phyloP scores from a whole-genome alignment of 169 alveolate genomes.

The Eimeria mitis region DNA sequence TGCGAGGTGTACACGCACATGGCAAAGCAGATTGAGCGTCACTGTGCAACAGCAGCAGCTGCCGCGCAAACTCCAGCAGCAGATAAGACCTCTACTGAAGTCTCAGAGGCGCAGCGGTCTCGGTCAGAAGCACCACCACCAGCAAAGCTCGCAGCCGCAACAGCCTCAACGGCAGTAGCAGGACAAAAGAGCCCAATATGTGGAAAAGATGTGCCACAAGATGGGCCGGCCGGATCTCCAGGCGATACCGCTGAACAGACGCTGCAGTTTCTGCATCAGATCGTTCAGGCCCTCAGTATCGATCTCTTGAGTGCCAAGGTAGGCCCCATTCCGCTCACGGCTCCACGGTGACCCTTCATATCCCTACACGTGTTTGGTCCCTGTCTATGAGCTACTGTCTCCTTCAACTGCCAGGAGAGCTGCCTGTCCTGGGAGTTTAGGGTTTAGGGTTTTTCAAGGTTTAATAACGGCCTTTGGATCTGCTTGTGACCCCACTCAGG shows the following conservation, averaged over 20 bases:
- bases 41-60: neutral
- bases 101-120: neutral
- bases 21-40: constrained; percentile 37
- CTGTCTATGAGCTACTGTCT: neutral
- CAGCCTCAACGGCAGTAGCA: neutral
- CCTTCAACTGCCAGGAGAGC: neutral
- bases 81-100: neutral
- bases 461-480: neutral
- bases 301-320: constrained; percentile 66
- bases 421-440: neutral
- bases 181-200: neutral
- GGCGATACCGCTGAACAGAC: constrained; percentile 3
- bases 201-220: neutral
- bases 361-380: neutral
- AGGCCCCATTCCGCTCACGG: neutral
- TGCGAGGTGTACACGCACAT: constrained; percentile 50
- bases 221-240: neutral
- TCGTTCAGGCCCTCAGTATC: constrained; percentile 65
- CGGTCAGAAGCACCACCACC: neutral
- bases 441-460: neutral
- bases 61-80: neutral
- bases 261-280: constrained; percentile 48
- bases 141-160: neutral
- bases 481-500: constrained; percentile 19
- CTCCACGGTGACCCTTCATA: neutral